These are phyloP conservation scores for Annona cherimola DNA, from an alignment of 164 flowering plant species.

Conservation along the genomic window DNA sequence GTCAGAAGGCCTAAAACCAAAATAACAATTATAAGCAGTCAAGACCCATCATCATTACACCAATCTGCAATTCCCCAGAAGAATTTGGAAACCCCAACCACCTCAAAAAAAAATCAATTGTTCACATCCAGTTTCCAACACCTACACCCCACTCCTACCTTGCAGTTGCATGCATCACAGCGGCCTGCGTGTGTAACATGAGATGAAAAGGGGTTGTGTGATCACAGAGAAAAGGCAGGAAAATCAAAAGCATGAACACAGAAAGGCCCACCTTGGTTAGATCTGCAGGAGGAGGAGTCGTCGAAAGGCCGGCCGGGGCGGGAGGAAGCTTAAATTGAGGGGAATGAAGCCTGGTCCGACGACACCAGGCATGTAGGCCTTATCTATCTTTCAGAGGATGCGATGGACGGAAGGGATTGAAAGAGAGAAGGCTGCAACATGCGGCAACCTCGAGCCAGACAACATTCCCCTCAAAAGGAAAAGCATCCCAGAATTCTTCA, in stretches of 20 bases:
- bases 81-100: slow-evolving; percentile 9
- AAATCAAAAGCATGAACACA: background rate
- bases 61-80: slow-evolving; percentile 39
- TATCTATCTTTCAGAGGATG: background rate
- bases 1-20: slow-evolving; percentile 18
- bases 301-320: too few relatives aligned
- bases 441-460: slow-evolving; percentile 76
- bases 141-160: background rate
- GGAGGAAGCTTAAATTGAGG: slow-evolving; percentile 44
- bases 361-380: slow-evolving; percentile 23
- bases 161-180: too few relatives aligned
- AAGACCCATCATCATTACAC: slow-evolving; percentile 51
- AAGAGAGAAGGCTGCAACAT: slow-evolving; percentile 7
- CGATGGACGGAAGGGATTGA: background rate
- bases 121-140: slow-evolving; percentile 7
- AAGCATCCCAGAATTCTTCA: slow-evolving; percentile 23
- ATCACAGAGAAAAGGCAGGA: background rate
- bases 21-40: slow-evolving; percentile 20
- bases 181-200: too few relatives aligned
- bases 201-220: background rate
- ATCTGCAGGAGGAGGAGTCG: background rate
- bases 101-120: background rate
- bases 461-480: slow-evolving; percentile 73
- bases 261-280: slow-evolving; percentile 1
- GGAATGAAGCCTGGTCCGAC: slow-evolving; percentile 91